These are phyloP conservation scores for Boletus pseudopeckii DNA, from an alignment of 768 basidiomycete genomes.

Conservation along the genomic window DNA sequence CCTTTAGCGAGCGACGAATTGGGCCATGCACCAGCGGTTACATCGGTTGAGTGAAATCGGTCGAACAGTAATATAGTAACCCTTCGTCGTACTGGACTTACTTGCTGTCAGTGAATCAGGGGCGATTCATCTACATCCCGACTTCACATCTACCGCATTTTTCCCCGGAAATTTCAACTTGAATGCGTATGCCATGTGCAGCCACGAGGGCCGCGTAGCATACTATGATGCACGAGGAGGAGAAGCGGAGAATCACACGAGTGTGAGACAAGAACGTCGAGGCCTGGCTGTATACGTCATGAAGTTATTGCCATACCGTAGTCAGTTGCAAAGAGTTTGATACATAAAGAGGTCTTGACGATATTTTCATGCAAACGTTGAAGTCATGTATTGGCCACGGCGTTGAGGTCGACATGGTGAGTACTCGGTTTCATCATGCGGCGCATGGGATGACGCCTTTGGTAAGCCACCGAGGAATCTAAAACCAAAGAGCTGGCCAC, in stretches of 20 bases:
- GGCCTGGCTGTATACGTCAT: neutral
- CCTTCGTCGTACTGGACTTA: neutral
- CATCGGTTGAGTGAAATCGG: neutral
- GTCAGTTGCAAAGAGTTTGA: neutral
- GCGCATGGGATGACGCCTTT: neutral
- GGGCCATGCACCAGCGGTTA: neutral
- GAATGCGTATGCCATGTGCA: neutral
- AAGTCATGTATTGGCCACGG: slow-evolving; percentile 23
- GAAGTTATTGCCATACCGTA: neutral
- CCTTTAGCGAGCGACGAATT: neutral
- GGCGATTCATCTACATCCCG: neutral
- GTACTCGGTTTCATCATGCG: neutral
- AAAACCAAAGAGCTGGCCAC: slow-evolving; percentile 8
- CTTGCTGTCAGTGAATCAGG: no score
- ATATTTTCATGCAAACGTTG: slow-evolving; percentile 3
- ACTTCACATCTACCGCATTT: neutral
- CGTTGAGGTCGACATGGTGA: slow-evolving; percentile 13
- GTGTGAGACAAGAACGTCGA: slow-evolving; percentile 1
- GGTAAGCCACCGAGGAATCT: slow-evolving; percentile 15
- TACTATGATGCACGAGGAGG: slow-evolving; percentile 10
- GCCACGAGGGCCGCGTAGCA: neutral
- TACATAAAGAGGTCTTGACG: slow-evolving; percentile 3
- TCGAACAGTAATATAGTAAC: neutral
- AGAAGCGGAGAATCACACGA: neutral
- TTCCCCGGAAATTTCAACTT: neutral